Evolutionary conservation across 2,329 filamentous ascomycete species (phyloP).

Genomic region (Ophiostoma quercus): DNA sequence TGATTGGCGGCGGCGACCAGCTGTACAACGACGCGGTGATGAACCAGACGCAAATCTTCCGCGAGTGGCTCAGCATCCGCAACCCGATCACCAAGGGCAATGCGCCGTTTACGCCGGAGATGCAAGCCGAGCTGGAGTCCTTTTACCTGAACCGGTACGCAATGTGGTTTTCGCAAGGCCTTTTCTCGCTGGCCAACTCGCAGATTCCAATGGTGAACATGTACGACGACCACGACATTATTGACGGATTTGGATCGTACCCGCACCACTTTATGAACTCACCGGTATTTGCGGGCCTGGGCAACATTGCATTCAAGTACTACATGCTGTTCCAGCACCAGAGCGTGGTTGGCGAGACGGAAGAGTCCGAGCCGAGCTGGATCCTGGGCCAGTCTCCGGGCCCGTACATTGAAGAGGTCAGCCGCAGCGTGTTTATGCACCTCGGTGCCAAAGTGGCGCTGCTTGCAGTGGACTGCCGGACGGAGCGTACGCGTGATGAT

Average conservation of each 20-base stretch:
- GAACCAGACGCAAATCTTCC: slow-evolving; percentile 68
- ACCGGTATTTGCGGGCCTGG: slow-evolving; percentile 82
- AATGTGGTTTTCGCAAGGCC: slow-evolving; percentile 92
- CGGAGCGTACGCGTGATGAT: slow-evolving; percentile 78
- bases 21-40: slow-evolving; percentile 90
- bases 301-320: slow-evolving; percentile 93
- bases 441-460: slow-evolving; percentile 75
- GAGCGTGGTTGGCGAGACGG: slow-evolving; percentile 72
- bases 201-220: slow-evolving; percentile 99
- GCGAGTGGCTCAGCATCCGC: slow-evolving; percentile 76
- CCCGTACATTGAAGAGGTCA: slow-evolving; percentile 83
- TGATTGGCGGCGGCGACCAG: slow-evolving; percentile 95
- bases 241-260: slow-evolving; percentile 90
- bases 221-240: slow-evolving; percentile 91
- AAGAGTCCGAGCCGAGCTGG: slow-evolving; percentile 86
- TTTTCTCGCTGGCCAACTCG: slow-evolving; percentile 86
- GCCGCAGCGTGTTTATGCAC: slow-evolving; percentile 78
- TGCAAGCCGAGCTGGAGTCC: slow-evolving; percentile 81
- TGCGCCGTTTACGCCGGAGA: slow-evolving; percentile 68
- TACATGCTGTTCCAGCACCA: slow-evolving; percentile 99
- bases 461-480: slow-evolving; percentile 83
- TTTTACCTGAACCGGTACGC: slow-evolving; percentile 87
- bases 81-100: slow-evolving; percentile 75
- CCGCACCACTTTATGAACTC: slow-evolving; percentile 86
- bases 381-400: slow-evolving; percentile 72